Evolutionary conservation across 2,329 filamentous ascomycete genomes (phyloP), one percentile per base, ranked within the genome.

Genomic region (Trichophyton verrucosum): DNA sequence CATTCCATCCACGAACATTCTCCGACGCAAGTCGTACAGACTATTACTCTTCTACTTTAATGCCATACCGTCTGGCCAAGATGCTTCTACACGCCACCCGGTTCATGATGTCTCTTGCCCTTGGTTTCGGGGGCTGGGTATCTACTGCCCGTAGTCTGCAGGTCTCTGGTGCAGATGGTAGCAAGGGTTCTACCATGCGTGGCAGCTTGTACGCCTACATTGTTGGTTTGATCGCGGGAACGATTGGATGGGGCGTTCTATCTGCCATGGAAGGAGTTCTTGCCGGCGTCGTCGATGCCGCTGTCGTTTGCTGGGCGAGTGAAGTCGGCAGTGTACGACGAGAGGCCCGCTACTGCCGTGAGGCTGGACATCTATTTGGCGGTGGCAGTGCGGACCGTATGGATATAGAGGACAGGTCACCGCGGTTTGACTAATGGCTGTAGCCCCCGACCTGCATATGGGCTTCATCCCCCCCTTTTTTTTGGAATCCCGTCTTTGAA

Each of bases 101-200:
- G 17, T 88, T 92, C 71, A 88, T 96, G 69, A 95, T 96, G 84
- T 89, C 90, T 0, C 84, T 91, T 55, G 88, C 86, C 0, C 82
- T 99, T 33, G 92, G 92, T 0, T 95, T 97, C 69, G 91, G 89
- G 3, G 92, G 90, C n/a, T 99, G 94, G 94, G 89, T 97, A 7
- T 88, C 89, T 55, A 95, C 91, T 40, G 91, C 94, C 9, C 86
- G 89, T 64, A 86, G 88, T 73, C 78, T 96, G 3, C 79, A 81
- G 58, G 78, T 94, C 20, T 42, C 57, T 5, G 42, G 40, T n/a
- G 62, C 85, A 73, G 61, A 81, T 78, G 68, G 71, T 61, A 67
- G 66, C 57, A 64, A 73, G 64, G 67, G 73, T 61, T 56, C 76
- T 60, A 68, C 68, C 5, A 65, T 86, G 58, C 83, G 83, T 53